phyloP scores from a whole-genome alignment of 1,284 basidiomycete species.

The Omphalotus olearius region DNA sequence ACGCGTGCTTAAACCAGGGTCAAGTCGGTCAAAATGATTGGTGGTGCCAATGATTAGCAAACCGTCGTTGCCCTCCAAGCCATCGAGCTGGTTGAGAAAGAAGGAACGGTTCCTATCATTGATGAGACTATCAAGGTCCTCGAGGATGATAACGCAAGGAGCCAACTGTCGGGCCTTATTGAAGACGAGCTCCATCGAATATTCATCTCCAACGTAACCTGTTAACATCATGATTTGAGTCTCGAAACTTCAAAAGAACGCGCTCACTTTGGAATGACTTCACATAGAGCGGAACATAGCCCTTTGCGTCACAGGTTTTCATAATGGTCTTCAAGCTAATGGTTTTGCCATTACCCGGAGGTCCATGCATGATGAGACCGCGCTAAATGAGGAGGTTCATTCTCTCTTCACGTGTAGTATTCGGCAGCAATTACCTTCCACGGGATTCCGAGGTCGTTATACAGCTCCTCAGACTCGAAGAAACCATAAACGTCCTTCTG shows the following conservation, averaged over 20 bases:
- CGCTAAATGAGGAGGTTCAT: constrained; percentile 37
- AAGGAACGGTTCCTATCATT: constrained; percentile 74
- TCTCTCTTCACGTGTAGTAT: neutral
- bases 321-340: constrained; percentile 76
- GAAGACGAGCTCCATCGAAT: constrained; percentile 60
- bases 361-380: constrained; percentile 69
- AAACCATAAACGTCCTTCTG: constrained; percentile 76
- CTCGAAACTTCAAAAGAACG: neutral
- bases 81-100: constrained; percentile 83
- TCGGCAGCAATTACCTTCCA: constrained; percentile 60
- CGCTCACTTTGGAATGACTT: constrained; percentile 61
- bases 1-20: constrained; percentile 68
- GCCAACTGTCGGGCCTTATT: constrained; percentile 60
- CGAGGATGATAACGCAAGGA: constrained; percentile 74
- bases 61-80: constrained; percentile 72
- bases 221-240: constrained; percentile 5
- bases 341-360: constrained; percentile 82
- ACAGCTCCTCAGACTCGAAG: constrained; percentile 66
- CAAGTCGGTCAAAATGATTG: constrained; percentile 77
- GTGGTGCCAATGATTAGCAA: constrained; percentile 77
- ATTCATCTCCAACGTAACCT: constrained; percentile 68
- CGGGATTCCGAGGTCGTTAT: constrained; percentile 69
- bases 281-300: constrained; percentile 71
- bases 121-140: constrained; percentile 81
- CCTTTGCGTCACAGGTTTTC: constrained; percentile 57